Percentiles rank a stretch among this genome's conserved stretches.
Evolutionary conservation across 257 asterid genomes (phyloP).

Genomic region (Ballota nigra): DNA sequence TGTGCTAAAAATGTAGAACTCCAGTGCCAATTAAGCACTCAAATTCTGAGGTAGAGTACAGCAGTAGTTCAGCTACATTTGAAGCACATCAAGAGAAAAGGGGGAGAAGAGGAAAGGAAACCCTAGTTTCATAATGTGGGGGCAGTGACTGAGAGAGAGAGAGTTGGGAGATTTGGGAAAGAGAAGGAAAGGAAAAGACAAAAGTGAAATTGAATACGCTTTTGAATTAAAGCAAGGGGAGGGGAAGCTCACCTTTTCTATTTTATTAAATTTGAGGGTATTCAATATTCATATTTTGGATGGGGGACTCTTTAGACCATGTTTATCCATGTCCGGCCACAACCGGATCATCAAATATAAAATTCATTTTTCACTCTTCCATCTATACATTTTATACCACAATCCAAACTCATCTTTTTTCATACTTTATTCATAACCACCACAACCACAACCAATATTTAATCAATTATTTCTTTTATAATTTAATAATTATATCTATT

Average conservation of each 20-base stretch:
- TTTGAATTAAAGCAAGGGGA: conserved; percentile 43
- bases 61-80: conserved; percentile 13
- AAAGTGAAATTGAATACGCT: conserved; percentile 52
- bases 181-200: conserved; percentile 53
- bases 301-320: too few species aligned
- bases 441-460: too few species aligned
- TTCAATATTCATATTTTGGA: conserved; percentile 13
- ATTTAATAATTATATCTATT: too few species aligned
- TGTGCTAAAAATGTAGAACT: conserved; percentile 34
- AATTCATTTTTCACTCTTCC: too few species aligned
- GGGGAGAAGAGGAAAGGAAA: conserved; percentile 27
- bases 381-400: too few species aligned
- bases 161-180: conserved; percentile 25
- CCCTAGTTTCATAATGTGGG: conserved; percentile 69
- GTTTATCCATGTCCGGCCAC: too few species aligned
- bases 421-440: too few species aligned
- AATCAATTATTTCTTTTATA: too few species aligned
- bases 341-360: too few species aligned
- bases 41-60: conserved; percentile 18
- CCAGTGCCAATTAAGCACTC: conserved; percentile 20
- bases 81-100: conserved; percentile 23
- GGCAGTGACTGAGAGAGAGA: conserved; percentile 16
- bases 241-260: conserved; percentile 21
- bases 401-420: too few species aligned
- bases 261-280: conserved; percentile 14